Percentiles rank a stretch among this genome's conserved stretches.
Evolutionary conservation across 2,329 filamentous ascomycete species (phyloP).

Genomic region (Davidsoniella virescens): DNA sequence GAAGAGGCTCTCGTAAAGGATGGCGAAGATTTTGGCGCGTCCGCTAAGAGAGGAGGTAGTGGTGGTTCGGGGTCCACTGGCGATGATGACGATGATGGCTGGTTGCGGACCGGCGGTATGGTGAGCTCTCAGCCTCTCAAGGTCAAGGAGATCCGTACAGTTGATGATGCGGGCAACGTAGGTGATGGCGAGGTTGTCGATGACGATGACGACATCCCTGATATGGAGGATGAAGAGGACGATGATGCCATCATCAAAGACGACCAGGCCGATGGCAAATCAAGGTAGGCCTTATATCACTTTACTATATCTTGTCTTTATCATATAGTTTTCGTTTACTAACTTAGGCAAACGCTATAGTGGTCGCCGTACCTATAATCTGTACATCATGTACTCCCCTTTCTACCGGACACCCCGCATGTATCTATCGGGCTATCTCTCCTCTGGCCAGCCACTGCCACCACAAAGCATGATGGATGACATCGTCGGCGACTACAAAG

Average conservation of each 20-base stretch:
- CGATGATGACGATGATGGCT: slow-evolving; percentile 63
- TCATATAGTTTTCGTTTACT: slow-evolving; percentile 1
- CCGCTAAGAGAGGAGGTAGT: slow-evolving; percentile 18
- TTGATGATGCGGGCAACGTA: slow-evolving; percentile 78
- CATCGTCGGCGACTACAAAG: slow-evolving; percentile 90
- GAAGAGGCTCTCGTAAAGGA: slow-evolving; percentile 78
- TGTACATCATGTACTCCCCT: slow-evolving; percentile 95
- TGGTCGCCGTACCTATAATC: slow-evolving; percentile 79
- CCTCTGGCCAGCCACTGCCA: slow-evolving; percentile 63
- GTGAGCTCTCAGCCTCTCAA: slow-evolving; percentile 60
- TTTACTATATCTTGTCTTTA: background rate
- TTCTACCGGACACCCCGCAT: slow-evolving; percentile 93
- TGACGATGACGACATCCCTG: slow-evolving; percentile 76
- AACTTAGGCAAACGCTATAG: slow-evolving; percentile 27
- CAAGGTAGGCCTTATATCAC: background rate
- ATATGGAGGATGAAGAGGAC: slow-evolving; percentile 97
- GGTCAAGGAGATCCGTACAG: slow-evolving; percentile 66
- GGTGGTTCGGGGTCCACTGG: slow-evolving; percentile 20
- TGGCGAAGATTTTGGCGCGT: slow-evolving; percentile 42
- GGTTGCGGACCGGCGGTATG: slow-evolving; percentile 74
- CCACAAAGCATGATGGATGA: slow-evolving; percentile 90
- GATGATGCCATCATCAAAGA: slow-evolving; percentile 93
- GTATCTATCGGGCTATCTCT: slow-evolving; percentile 80
- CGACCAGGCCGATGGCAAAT: slow-evolving; percentile 11
- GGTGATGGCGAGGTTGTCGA: slow-evolving; percentile 58